Evolutionary conservation across 1,139 yeast genomes (phyloP).

Genomic region (Geotrichum reessii): DNA sequence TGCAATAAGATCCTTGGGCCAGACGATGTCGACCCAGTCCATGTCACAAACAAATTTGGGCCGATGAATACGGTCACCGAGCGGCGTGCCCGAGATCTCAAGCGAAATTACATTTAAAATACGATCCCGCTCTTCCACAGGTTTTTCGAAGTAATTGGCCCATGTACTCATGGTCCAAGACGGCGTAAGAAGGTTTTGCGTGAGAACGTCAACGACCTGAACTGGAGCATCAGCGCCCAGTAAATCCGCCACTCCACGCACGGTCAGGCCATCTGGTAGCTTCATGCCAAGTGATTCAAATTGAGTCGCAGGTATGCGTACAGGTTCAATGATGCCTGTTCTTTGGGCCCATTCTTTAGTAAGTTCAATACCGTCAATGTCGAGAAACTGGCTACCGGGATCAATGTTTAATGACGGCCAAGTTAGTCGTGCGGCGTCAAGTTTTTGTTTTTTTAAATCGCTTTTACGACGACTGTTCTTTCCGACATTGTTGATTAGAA

Average conservation of each 20-base stretch:
- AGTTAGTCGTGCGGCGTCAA: conserved; percentile 16
- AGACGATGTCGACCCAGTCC: conserved; percentile 66
- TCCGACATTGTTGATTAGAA: conserved; percentile 4
- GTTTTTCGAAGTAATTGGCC: conserved; percentile 62
- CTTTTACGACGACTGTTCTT: conserved; percentile 23
- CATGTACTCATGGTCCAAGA: conserved; percentile 71
- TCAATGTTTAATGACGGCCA: conserved; percentile 16
- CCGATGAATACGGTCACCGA: conserved; percentile 50
- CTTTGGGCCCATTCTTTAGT: conserved; percentile 39
- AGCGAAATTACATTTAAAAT: conserved; percentile 75
- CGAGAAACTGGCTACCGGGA: conserved; percentile 21
- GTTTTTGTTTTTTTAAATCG: conserved; percentile 1
- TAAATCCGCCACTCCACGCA: conserved; percentile 51
- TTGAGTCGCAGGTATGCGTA: conserved; percentile 35
- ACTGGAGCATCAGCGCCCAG: conserved; percentile 62
- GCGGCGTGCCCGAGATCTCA: conserved; percentile 58
- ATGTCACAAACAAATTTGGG: conserved; percentile 62
- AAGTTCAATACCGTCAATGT: conserved; percentile 36
- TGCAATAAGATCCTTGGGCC: conserved; percentile 41
- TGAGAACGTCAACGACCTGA: conserved; percentile 86
- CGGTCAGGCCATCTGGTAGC: conserved; percentile 45
- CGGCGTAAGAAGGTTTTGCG: conserved; percentile 51
- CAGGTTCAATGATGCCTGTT: conserved; percentile 38
- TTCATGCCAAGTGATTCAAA: conserved; percentile 39
- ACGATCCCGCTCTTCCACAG: conserved; percentile 49